Percentiles rank a stretch among this genome's conserved stretches.
These are phyloP conservation scores for Neonectria magnoliae DNA, from an alignment of 2,329 filamentous ascomycete genomes.

Conservation along the genomic window DNA sequence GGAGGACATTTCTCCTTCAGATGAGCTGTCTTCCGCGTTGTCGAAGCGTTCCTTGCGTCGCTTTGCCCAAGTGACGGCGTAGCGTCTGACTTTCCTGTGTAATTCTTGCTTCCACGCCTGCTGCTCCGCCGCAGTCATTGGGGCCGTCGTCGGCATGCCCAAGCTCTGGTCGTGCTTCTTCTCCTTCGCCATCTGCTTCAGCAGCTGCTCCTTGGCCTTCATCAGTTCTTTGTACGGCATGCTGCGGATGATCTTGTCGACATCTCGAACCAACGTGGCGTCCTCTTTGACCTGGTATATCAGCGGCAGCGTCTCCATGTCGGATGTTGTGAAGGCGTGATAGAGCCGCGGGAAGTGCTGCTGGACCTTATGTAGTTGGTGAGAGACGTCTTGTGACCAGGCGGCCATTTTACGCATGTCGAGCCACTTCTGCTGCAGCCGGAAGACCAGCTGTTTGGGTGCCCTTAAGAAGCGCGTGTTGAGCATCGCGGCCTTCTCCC, in stretches of 20 bases:
- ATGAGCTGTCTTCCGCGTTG: neutral
- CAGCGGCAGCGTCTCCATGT: conserved; percentile 43
- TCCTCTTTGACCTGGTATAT: conserved; percentile 36
- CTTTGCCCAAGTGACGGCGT: conserved; percentile 35
- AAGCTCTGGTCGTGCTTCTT: conserved; percentile 31
- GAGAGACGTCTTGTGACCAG: conserved; percentile 60
- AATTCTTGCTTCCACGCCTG: conserved; percentile 33
- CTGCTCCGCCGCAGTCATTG: conserved; percentile 13
- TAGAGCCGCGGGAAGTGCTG: conserved; percentile 53
- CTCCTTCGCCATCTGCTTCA: conserved; percentile 33
- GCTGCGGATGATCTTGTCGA: conserved; percentile 42
- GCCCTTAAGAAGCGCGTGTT: conserved; percentile 47
- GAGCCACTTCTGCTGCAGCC: conserved; percentile 61
- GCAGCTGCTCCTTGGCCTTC: conserved; percentile 35
- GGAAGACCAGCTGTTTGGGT: conserved; percentile 55
- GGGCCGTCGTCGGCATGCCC: conserved; percentile 11
- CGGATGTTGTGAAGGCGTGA: conserved; percentile 51
- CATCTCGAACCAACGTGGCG: conserved; percentile 39
- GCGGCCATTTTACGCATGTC: conserved; percentile 58
- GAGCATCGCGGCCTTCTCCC: conserved; percentile 51
- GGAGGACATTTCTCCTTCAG: neutral
- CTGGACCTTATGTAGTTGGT: conserved; percentile 51
- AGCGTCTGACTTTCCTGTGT: conserved; percentile 33
- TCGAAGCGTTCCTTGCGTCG: conserved; percentile 24
- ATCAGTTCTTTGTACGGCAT: conserved; percentile 46